Evolutionary conservation across 768 basidiomycete species (phyloP), one percentile per base, ranked within the genome.

Genomic region (Podaxis sp.): DNA sequence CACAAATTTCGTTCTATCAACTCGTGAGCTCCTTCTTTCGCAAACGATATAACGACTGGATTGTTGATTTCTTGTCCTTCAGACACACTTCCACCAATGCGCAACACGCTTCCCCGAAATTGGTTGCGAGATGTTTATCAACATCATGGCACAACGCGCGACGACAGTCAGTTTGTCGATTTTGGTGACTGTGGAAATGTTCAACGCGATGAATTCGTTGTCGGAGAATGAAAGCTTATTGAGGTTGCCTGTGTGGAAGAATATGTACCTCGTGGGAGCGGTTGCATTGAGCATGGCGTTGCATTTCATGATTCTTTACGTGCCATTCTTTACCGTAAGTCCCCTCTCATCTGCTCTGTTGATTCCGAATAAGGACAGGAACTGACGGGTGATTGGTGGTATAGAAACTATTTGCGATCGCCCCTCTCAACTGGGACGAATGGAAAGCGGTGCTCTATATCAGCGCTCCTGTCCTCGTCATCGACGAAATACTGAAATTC

Each of bases 71-170:
- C 4, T 40, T 6, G 33, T 8, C 33, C 27, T 63, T 38, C 55
- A 97, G 95, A 96, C 94, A 2, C 87, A 99, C 74, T 99, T 98
- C 85, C 96, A 99, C 74, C 85, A 93, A 77, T 99, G 96, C 71
- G 80, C 89, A 2, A 59, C 82, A 9, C 69, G 81, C 61, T 98
- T 97, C 84, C 89, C 96, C 0, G 84, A 92, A 69, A 90, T 98
- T 67, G 96, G 95, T 15, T 98, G 96, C 74, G 84, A 87, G 67
- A 99, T 99, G 91, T 99, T 98, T 77, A 89, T 90, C 27, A 91
- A 96, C 73, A 83, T 82, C 64, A 87, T 93, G 83, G 79, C 96
- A 12, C 87, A 87, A 68, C 85, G 85, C 15, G 96, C 96, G 2
- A 97, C 96, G 61, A 99, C 96, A 22, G 93, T 98, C 84, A 96